phyloP scores from a whole-genome alignment of 352 stramenopile genomes.

The Phytophthora niederhauseri region DNA sequence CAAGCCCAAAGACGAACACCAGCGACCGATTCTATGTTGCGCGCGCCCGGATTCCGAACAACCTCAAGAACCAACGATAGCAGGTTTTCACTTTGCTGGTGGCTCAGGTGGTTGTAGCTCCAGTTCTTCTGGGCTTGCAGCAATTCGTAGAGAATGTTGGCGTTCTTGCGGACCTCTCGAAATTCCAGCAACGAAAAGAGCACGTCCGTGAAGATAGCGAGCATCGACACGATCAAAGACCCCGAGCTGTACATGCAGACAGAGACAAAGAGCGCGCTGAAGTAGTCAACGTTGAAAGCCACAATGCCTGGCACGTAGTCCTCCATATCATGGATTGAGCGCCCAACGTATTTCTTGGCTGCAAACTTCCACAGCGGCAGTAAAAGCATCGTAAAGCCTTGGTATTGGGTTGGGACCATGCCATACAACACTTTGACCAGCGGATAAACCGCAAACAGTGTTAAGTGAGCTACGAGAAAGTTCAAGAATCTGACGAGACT shows the following conservation, averaged over 20 bases:
- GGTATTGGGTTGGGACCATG: constrained; percentile 2
- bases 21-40: background rate
- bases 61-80: background rate
- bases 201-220: background rate
- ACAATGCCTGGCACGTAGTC: constrained; percentile 8
- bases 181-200: constrained; percentile 5
- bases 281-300: constrained; percentile 17
- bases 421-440: constrained; percentile 8
- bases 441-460: background rate
- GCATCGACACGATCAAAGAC: constrained; percentile 10
- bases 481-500: background rate
- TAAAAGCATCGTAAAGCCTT: constrained; percentile 8
- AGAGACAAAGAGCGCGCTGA: constrained; percentile 2
- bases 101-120: background rate
- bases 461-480: background rate
- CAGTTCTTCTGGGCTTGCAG: background rate
- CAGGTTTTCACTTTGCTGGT: background rate
- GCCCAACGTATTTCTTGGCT: constrained; percentile 3
- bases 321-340: background rate
- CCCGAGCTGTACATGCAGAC: constrained; percentile 2
- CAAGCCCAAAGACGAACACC: constrained; percentile 10
- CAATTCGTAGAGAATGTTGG: background rate
- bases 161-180: constrained; percentile 13
- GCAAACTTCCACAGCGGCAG: constrained; percentile 16
- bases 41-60: background rate